Evolutionary conservation across 768 basidiomycete species (phyloP).

Genomic region (Pulveroboletus sp.): DNA sequence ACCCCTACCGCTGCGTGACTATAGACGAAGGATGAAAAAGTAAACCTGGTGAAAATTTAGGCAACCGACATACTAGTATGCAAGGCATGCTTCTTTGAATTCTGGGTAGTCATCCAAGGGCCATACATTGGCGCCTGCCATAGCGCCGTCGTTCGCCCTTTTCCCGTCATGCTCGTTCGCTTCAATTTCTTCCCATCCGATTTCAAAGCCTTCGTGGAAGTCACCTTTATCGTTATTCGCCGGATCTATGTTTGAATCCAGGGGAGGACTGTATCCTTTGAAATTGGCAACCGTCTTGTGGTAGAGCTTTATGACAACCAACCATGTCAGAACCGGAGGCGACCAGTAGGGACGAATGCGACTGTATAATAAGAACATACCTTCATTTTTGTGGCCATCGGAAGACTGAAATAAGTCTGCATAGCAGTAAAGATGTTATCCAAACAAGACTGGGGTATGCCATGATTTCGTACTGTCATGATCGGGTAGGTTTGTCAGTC

Average conservation of each 20-base stretch:
- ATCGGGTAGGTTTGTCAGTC: not conserved
- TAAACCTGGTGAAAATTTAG: conserved; percentile 12
- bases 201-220: conserved; percentile 86
- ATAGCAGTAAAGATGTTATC: conserved; percentile 41
- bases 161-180: conserved; percentile 24
- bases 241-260: conserved; percentile 73
- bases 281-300: conserved; percentile 66
- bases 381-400: conserved; percentile 61
- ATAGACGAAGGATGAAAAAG: conserved; percentile 23
- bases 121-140: conserved; percentile 79
- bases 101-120: conserved; percentile 55
- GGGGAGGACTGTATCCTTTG: conserved; percentile 69
- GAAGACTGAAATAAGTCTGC: conserved; percentile 66
- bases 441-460: conserved; percentile 54
- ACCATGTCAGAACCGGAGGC: not conserved
- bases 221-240: conserved; percentile 66
- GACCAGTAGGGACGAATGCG: not conserved
- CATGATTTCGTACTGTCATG: conserved; percentile 68
- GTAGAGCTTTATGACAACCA: conserved; percentile 47
- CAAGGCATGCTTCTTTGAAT: conserved; percentile 55
- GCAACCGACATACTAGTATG: conserved; percentile 56
- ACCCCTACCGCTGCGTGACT: conserved; percentile 52
- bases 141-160: conserved; percentile 44
- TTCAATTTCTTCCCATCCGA: conserved; percentile 64
- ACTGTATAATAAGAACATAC: conserved; percentile 30